These are phyloP conservation scores for Marasmius tenuissimus DNA, from an alignment of 1,284 basidiomycete genomes.

Conservation along the genomic window DNA sequence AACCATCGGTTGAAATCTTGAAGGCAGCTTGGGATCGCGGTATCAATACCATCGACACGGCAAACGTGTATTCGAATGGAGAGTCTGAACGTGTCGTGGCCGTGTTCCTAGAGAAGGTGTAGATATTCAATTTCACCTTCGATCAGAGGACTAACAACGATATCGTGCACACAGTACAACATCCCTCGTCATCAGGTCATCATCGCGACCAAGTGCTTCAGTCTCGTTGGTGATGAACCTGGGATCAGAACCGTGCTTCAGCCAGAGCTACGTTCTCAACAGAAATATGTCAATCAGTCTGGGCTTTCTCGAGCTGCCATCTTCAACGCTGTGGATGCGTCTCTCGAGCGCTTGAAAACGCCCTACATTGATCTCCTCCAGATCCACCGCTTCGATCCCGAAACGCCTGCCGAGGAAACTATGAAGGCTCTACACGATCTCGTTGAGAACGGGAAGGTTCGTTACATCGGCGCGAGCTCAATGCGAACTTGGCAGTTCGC, in stretches of 20 bases:
- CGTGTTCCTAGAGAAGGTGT: constrained; percentile 44
- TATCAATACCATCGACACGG: constrained; percentile 38
- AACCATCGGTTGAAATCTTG: constrained; percentile 28
- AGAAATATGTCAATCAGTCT: constrained; percentile 35
- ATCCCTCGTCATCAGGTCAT: constrained; percentile 55
- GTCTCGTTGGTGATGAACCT: constrained; percentile 14
- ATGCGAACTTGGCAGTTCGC: constrained; percentile 33
- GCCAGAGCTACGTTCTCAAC: constrained; percentile 1
- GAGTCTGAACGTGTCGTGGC: constrained; percentile 37
- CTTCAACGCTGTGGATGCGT: constrained; percentile 35
- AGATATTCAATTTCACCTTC: background rate
- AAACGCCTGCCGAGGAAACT: constrained; percentile 36
- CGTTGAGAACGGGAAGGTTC: constrained; percentile 36
- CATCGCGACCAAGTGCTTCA: constrained; percentile 41
- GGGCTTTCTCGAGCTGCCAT: constrained; percentile 36
- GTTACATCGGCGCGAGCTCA: constrained; percentile 41
- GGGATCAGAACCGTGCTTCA: background rate
- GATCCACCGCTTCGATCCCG: constrained; percentile 35
- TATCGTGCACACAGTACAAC: constrained; percentile 33
- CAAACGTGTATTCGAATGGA: constrained; percentile 46
- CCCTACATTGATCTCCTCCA: constrained; percentile 38
- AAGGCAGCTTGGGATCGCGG: constrained; percentile 32
- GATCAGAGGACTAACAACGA: constrained; percentile 7
- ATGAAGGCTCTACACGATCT: constrained; percentile 44
- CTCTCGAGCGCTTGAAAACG: constrained; percentile 29